Base-by-base conservation (phyloP, 495 filamentous ascomycete genomes). In the Neurospora sublineolata region DNA sequence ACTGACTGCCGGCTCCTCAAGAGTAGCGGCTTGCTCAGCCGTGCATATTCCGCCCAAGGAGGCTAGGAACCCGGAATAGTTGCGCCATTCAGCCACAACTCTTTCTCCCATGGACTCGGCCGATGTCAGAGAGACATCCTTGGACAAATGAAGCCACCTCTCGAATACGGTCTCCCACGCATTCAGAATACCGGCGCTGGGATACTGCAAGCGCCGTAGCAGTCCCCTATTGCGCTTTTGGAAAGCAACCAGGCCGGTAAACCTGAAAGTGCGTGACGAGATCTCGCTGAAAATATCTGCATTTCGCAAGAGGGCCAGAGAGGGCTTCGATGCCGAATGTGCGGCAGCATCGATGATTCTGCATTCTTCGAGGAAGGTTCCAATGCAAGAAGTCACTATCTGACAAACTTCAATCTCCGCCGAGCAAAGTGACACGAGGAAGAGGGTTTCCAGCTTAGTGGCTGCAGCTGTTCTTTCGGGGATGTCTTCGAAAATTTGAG, bases 31-130 rank as follows among this genome's bases (percentile, higher is more conserved):
- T 74, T 87, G 84, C 70, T 88, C 85, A 5, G 88, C 86, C n/a
- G 88, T 88, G 76, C 88, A 90, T 69, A 86, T 84, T 5, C 88
- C 88, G n/a, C 87, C 88, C 40, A 90, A 80, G 3, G 88, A 89
- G 23, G 88, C 88, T 18, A 90, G 83, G 76, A 90, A 90, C 5
- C 88, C 88, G 4, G 87, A 89, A 70, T 87, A 86, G 73, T 90
- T 90, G 38, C 88, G 84, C 88, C 88, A 90, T 74, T 90, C 88
- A 11, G 85, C 84, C 33, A 89, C 83, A 27, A 80, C 76, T 58
- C 79, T 81, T 70, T 90, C 88, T 16, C 87, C 82, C 8, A 87
- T 77, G n/a, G 75, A 79, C 10, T 87, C 85, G 9, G 77, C 75
- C 39, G 81, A 77, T 0, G 80, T 78, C 36, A 83, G 84, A 14